Evolutionary conservation across 495 filamentous ascomycete species (phyloP), one percentile per base, ranked within the genome.

Genomic region (Aspergillus taichungensis): DNA sequence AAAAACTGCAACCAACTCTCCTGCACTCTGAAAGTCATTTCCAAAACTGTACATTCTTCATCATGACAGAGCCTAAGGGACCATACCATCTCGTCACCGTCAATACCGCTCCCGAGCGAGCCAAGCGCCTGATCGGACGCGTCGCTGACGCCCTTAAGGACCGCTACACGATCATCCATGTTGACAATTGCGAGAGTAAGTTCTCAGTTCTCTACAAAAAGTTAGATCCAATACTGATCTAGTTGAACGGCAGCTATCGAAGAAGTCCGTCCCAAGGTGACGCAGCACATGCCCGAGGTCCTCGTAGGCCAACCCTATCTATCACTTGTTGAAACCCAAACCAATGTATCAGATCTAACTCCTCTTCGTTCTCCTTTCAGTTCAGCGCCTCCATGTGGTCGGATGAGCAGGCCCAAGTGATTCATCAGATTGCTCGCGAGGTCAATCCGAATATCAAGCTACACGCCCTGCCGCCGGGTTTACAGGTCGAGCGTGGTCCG

Each of bases 321-420:
- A 10, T 6, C 2, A 14, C 7, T 12, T 24, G 8, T 8, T 12
- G 29, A 12, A 42, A 45, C 34, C 43, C 47, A 32, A 32, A 24
- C 18, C 18, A 24, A 24, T 24, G 18, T 24, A 24, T 41, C n/a
- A 46, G 30, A 29, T 41, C 42, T 51, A 37, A 49, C 37, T 24
- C 24, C 18, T 7, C 28, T 37, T 8, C 12, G 36, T 37, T 6
- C 28, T 41, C 47, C 49, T 24, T 4, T 24, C n/a, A 79, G 76
- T 82, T 83, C 67, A 77, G 72, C 40, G 80, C 80, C 11, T 83
- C 80, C 30, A 84, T 84, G 79, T 85, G 79, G 81, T 72, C 78
- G 8, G 64, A 68, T 12, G 75, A 79, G 43, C 61, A 84, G 56
- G 72, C 77, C 13, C 45, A 63, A 30, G 50, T 74, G 47, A 80